These are phyloP conservation scores for Aureobasidium sp. DNA, from an alignment of 2,329 filamentous ascomycete species.

Conservation along the genomic window DNA sequence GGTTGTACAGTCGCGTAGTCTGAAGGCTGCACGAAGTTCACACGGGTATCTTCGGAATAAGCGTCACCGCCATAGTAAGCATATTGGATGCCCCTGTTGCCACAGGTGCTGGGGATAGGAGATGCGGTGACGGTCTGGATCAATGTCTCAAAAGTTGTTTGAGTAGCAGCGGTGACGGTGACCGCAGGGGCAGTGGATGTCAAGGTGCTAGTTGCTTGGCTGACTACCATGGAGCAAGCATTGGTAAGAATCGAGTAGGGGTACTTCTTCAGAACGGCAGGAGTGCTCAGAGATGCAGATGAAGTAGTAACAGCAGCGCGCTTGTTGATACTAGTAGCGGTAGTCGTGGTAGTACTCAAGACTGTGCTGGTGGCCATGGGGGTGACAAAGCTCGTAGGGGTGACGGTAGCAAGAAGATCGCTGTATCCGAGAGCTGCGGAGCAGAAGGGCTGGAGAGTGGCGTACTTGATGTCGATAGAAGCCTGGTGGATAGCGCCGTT, in stretches of 20 bases:
- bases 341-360: not conserved
- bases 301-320: not conserved
- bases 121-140: conserved; percentile 19
- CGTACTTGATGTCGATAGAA: conserved; percentile 17
- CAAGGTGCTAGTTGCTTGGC: conserved; percentile 1
- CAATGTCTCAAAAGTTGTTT: conserved; percentile 16
- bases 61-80: not conserved
- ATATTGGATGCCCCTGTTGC: conserved; percentile 6
- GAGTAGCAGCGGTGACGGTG: conserved; percentile 19
- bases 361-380: conserved; percentile 6
- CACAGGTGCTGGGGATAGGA: conserved; percentile 15
- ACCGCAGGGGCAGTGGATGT: conserved; percentile 1
- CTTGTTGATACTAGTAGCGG: conserved; percentile 2
- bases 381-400: conserved; percentile 3
- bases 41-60: not conserved
- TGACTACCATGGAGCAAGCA: conserved; percentile 17
- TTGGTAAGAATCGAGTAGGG: conserved; percentile 14
- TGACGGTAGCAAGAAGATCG: conserved; percentile 11
- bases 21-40: not conserved
- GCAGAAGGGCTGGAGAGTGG: conserved; percentile 19
- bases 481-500: conserved; percentile 19
- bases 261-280: conserved; percentile 17
- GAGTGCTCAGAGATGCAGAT: conserved; percentile 2
- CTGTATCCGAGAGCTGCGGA: conserved; percentile 16
- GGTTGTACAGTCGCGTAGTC: not conserved